Evolutionary conservation across 1,284 basidiomycete species (phyloP), one percentile per base, ranked within the genome.

Genomic region (Leccinum brunneo-olivaceum): DNA sequence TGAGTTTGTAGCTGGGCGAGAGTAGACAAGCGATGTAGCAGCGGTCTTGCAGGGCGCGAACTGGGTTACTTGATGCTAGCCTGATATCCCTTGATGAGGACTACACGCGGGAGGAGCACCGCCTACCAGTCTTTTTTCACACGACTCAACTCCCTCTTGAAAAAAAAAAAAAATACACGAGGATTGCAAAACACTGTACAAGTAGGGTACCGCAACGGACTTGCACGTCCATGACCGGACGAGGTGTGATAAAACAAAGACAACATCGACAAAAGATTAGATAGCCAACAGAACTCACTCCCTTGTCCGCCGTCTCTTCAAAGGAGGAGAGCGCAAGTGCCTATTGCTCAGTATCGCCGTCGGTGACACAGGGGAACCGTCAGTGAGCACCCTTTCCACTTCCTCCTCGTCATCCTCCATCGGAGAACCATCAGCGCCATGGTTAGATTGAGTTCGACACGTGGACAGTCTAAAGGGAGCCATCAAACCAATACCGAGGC

Each of bases 401-500:
- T 64, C 61, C 14, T 58, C 57, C 41, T 66, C 66, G 39, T 69
- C 64, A 21, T 55, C 50, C 32, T 60, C 59, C 40, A 51, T 21
- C 12, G 35, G 32, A 28, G 47, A 48, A 34, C 41, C 39, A 18
- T 50, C 54, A 1, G n/a, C 18, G 7, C 23, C 39, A n/a, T 50
- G 43, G 19, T 41, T 46, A 33, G 55, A 39, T 38, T 58, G 55
- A 24, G 51, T 61, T 36, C 58, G 60, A 32, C 58, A 60, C 6
- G 57, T 63, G 25, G 63, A 62, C 24, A 64, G 39, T 40, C 53
- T 64, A 52, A 81, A 80, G 5, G 79, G 71, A 41, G 72, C 76
- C 53, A 80, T 65, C 38, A 81, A 64, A 12, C 74, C 74, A 49
- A 79, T 68, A 16, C 74, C 74, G 29, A 76, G 63, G 11, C 71